Base-by-base conservation (phyloP, 169 alveolate species). In the Eimeria brunetti region DNA sequence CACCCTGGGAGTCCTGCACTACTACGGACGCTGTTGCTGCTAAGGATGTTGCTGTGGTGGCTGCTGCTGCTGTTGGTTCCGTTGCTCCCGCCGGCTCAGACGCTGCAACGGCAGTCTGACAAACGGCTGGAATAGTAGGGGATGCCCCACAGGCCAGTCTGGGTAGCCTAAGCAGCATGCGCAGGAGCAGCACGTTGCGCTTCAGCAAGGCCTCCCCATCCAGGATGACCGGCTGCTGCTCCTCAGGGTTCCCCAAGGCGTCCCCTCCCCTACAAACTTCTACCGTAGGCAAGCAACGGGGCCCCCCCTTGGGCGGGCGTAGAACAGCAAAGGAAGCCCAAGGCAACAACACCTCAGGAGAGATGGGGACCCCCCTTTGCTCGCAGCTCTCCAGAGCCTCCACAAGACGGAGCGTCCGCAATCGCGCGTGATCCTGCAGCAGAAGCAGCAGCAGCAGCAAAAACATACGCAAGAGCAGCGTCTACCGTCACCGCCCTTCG, bases 331-430 rank as follows among this genome's bases (percentile, higher is more conserved):
- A 62, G 49, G 80, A 58, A 27, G 75, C 92, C 92, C 92, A 85
- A 24, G 92, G 92, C 38, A 85, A 53, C 81, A 85, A n/a, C 27
- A 30, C 49, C 33, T 12, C 92, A 20, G 92, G 92, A 56, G 80
- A 58, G 27, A 85, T n/a, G 41, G 76, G 92, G 30, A 38, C 41
- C 20, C 92, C 92, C 92, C 80, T 22, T 53, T 85, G 92, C 41
- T 62, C 80, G 41, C 92, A 85, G 80, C 92, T 62, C 14, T 85
- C 92, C 58, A 85, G 80, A 12, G 80, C 80, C 81, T 85, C 92
- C 80, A 85, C 92, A 18, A 85, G 92, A 62, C 92, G 92, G 27
- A 85, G 80, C 14, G 92, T 85, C 46, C 92, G 92, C 81, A 85
- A 81, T 14, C 92, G 76, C 60, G 92, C 76, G 62, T 85, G 92